Percentiles rank a stretch among this genome's conserved stretches.
These are phyloP conservation scores for Chlorophyllum brunneum DNA, from an alignment of 768 basidiomycete genomes.

Conservation along the genomic window DNA sequence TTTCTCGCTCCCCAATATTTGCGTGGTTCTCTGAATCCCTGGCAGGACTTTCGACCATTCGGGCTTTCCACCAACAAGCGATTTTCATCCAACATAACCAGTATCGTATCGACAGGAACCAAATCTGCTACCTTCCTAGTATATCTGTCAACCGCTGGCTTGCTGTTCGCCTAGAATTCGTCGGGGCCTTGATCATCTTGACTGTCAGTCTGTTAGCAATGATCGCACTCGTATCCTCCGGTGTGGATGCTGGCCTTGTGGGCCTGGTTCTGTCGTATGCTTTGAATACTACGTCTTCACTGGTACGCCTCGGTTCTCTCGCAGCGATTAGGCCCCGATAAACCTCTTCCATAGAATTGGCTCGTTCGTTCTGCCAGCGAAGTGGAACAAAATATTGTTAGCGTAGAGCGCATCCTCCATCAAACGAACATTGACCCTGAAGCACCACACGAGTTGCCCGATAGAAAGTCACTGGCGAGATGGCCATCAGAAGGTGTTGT, in stretches of 20 bases:
- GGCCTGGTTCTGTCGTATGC: constrained; percentile 86
- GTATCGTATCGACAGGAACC: constrained; percentile 79
- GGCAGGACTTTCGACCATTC: constrained; percentile 76
- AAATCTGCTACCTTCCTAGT: constrained; percentile 71
- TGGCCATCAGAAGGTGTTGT: constrained; percentile 81
- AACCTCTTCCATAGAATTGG: constrained; percentile 60
- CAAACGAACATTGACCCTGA: constrained; percentile 74
- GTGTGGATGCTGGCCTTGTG: constrained; percentile 84
- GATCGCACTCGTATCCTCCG: constrained; percentile 64
- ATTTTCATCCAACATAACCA: constrained; percentile 69
- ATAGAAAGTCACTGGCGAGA: constrained; percentile 41
- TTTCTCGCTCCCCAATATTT: constrained; percentile 89
- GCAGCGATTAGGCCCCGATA: too few relatives aligned
- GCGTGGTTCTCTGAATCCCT: constrained; percentile 81
- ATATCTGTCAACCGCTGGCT: constrained; percentile 82
- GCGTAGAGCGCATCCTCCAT: constrained; percentile 82
- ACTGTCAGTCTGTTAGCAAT: constrained; percentile 66
- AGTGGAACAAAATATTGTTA: constrained; percentile 88
- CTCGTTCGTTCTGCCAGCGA: constrained; percentile 80
- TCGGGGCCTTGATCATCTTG: constrained; percentile 79
- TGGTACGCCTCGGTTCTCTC: constrained; percentile 54
- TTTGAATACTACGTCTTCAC: constrained; percentile 73
- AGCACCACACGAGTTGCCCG: constrained; percentile 67
- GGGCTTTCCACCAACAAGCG: constrained; percentile 69
- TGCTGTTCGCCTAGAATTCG: constrained; percentile 77